Evolutionary conservation across 2,329 filamentous ascomycete genomes (phyloP), one percentile per base, ranked within the genome.

Genomic region (Talaromyces sp.): DNA sequence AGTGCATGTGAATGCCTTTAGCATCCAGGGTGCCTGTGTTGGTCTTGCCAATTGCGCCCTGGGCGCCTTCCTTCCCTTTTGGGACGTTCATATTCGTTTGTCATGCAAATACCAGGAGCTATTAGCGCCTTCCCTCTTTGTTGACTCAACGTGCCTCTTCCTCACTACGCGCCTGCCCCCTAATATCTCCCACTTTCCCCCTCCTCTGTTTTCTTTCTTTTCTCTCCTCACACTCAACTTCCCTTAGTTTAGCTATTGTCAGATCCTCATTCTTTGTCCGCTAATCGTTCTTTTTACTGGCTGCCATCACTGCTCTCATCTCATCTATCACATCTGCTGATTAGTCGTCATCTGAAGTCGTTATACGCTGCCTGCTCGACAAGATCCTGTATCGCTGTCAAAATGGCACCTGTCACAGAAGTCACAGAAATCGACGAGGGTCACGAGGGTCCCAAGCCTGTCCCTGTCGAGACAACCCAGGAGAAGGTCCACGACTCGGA

Each of bases 401-500:
- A 62, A 11, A 65, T 65, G 64, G 58, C 64, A 4, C 29, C 64
- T 58, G 29, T n/a, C 25, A 31, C 38, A 22, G 58, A 65, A 43
- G 31, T 17, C n/a, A n/a, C n/a, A n/a, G n/a, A n/a, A n/a, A n/a
- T n/a, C n/a, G n/a, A n/a, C n/a, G n/a, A n/a, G n/a, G n/a, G n/a
- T 10, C 58, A 43, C 10, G 43, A 58, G 51, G 29, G 2, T 25
- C 22, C 58, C 1, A 45, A 40, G 27, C 51, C 51, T 10, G 34
- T 53, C 3, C 40, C 58, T 51, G 6, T 58, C 27, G 45, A 56
- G 40, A 67, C 34, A 13, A 15, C 67, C 38, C 65, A 67, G 17
- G 75, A 77, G 58, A 74, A 69, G 34, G 62, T 70, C 13, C 71
- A 71, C 31, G 69, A 73, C 34, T 76, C 75, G 4, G 76, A 76